Percentiles rank a stretch among this genome's conserved stretches.
These are phyloP conservation scores for Falciphora oryzae DNA, from an alignment of 2,329 filamentous ascomycete species.

Conservation along the genomic window DNA sequence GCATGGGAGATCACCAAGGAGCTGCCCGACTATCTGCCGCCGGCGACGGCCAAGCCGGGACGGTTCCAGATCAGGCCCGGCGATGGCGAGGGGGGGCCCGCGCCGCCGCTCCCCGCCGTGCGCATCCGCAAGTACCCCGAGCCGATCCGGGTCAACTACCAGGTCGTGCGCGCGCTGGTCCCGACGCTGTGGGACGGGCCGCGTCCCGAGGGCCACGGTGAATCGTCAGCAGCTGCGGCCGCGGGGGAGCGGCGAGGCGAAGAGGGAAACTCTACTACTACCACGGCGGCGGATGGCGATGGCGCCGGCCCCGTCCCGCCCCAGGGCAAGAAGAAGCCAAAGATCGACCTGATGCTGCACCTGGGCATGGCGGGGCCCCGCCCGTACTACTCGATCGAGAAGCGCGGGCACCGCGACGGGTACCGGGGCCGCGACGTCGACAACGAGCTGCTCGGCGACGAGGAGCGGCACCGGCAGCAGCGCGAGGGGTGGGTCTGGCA, in stretches of 20 bases:
- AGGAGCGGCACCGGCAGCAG: constrained; percentile 27
- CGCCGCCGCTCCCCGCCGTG: constrained; percentile 39
- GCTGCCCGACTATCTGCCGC: constrained; percentile 60
- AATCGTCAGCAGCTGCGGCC: not conserved
- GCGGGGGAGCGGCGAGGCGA: not conserved
- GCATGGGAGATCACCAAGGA: constrained; percentile 70
- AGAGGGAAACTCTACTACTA: not conserved
- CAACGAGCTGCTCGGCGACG: constrained; percentile 49
- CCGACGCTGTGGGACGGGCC: constrained; percentile 52
- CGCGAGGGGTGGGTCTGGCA: constrained; percentile 47
- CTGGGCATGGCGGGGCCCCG: constrained; percentile 70
- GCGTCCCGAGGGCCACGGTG: not conserved
- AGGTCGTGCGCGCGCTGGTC: constrained; percentile 55
- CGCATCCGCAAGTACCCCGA: constrained; percentile 59
- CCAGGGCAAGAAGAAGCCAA: not conserved
- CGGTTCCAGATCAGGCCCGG: constrained; percentile 16
- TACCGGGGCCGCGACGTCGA: constrained; percentile 70
- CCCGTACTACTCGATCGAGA: constrained; percentile 65
- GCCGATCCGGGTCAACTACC: constrained; percentile 67
- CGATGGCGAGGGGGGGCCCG: constrained; percentile 14
- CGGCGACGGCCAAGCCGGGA: constrained; percentile 36
- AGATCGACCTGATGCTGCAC: constrained; percentile 64
- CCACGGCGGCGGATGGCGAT: not conserved
- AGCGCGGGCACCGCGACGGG: constrained; percentile 62
- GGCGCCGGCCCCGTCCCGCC: not conserved